Evolutionary conservation across 345 rosid genomes (phyloP), one percentile per base, ranked within the genome.

Genomic region (Salix koriyanagi): DNA sequence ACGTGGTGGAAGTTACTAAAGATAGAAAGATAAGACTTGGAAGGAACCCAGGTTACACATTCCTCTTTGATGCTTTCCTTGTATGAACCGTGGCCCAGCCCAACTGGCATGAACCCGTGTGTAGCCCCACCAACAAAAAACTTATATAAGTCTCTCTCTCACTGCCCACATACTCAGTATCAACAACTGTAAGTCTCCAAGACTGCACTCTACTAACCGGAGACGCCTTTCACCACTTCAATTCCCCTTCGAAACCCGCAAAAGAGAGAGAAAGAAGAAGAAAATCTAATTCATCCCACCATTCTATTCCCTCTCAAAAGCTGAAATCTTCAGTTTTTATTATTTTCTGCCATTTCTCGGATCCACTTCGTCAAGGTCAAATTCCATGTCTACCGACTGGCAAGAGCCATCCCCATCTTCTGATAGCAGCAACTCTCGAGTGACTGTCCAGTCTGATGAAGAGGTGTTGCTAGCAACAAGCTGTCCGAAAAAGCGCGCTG

Each of bases 401-500:
- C 72, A 34, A 28, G 83, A 79, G 7, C n/a, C 67, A 0, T 79
- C 87, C 0, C 32, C 32, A 30, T 42, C 69, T 9, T 77, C 86
- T 2, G 85, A 83, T 46, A 70, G 46, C 37, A 74, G 82, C 67
- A 61, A 16, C 2, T 32, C 9, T 19, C 60, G 48, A 11, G 19
- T 30, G 41, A 39, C 2, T 39, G 41, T 75, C 68, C 76, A 75
- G 1, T 80, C 83, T 12, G 79, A 80, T 11, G 69, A 67, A 23
- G 79, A 80, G 4, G 52, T 66, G 14, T 9, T 50, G 2, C 72
- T 80, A 37, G 83, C 83, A 4, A 36, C 64, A 11, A 76, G 60
- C 14, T 64, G 42, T 32, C 83, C 83, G 13, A 80, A 80, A 54
- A 80, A 60, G 28, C 72, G 69, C 42, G 65, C 83, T 1, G 83